Percentiles rank a stretch among this genome's conserved stretches.
These are phyloP conservation scores for Byssothecium circinans DNA, from an alignment of 2,329 filamentous ascomycete genomes.

Conservation along the genomic window DNA sequence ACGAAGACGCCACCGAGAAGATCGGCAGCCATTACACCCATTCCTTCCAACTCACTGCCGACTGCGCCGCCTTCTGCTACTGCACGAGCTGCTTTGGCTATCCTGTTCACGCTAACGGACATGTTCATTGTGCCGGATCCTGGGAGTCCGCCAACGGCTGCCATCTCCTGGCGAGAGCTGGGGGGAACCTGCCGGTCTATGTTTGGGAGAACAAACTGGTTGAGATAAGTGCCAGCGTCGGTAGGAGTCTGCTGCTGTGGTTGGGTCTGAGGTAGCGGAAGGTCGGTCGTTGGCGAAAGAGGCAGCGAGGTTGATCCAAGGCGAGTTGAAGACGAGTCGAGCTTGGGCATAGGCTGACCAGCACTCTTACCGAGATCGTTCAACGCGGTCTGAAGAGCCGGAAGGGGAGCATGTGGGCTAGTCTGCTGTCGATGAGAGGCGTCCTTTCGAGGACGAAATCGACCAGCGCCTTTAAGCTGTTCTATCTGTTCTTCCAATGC, in stretches of 20 bases:
- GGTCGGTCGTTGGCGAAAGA: constrained; percentile 24
- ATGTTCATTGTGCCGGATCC: constrained; percentile 34
- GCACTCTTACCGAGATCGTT: constrained; percentile 35
- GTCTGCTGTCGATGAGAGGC: constrained; percentile 14
- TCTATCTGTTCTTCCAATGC: constrained; percentile 61
- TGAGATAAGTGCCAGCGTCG: constrained; percentile 38
- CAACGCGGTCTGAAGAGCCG: constrained; percentile 39
- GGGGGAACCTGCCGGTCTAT: constrained; percentile 38
- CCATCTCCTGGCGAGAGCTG: constrained; percentile 38
- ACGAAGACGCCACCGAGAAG: constrained; percentile 39
- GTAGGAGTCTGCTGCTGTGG: constrained; percentile 32
- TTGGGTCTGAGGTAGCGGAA: constrained; percentile 16
- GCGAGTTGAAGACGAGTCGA: constrained; percentile 25
- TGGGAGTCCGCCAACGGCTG: constrained; percentile 38
- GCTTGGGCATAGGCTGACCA: constrained; percentile 27
- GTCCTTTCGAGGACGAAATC: constrained; percentile 35
- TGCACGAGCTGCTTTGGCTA: constrained; percentile 38
- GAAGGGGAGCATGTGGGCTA: constrained; percentile 34
- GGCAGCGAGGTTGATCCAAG: constrained; percentile 26
- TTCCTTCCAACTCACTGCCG: constrained; percentile 36
- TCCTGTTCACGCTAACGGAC: constrained; percentile 32
- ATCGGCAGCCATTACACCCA: constrained; percentile 39
- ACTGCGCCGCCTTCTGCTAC: constrained; percentile 38
- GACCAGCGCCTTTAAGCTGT: constrained; percentile 28
- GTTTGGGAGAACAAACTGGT: constrained; percentile 41